Evolutionary conservation across 768 basidiomycete genomes (phyloP).

Genomic region (Mycena pura): DNA sequence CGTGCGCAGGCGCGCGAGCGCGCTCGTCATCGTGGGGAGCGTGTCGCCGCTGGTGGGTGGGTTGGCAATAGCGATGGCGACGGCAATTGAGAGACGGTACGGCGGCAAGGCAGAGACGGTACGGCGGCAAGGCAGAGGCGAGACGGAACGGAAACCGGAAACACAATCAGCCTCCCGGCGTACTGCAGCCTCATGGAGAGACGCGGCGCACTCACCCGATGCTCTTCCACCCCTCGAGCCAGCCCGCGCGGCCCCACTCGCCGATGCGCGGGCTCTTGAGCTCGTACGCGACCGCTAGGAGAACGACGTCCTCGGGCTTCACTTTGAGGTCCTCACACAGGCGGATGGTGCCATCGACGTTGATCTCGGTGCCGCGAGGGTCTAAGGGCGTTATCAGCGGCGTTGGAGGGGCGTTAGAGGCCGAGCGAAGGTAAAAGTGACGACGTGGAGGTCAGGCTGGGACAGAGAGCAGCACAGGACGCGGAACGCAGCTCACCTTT

Average conservation of each 20-base stretch:
- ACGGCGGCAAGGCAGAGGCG: no score
- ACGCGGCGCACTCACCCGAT: slow-evolving; percentile 62
- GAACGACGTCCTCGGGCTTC: slow-evolving; percentile 81
- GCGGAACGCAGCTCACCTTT: slow-evolving; percentile 54
- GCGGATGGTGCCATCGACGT: slow-evolving; percentile 80
- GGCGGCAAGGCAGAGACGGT: no score
- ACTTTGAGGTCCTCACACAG: slow-evolving; percentile 75
- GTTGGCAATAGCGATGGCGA: not conserved
- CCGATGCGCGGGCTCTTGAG: slow-evolving; percentile 79
- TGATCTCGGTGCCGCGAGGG: slow-evolving; percentile 58
- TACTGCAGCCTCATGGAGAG: no score
- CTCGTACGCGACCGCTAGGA: slow-evolving; percentile 83
- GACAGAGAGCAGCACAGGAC: not conserved
- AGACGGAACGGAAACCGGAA: no score
- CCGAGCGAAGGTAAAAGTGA: no score
- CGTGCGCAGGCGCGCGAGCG: slow-evolving; percentile 60
- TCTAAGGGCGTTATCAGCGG: slow-evolving; percentile 43
- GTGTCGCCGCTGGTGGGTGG: slow-evolving; percentile 62
- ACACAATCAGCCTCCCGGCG: no score
- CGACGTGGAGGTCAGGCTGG: no score
- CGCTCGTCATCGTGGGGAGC: slow-evolving; percentile 62
- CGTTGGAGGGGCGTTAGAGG: not conserved
- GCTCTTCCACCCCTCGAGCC: slow-evolving; percentile 82
- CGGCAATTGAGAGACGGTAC: not conserved
- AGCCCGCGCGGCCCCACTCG: slow-evolving; percentile 71